These are phyloP conservation scores for Pyrenophora teres DNA, from an alignment of 2,329 filamentous ascomycete genomes.

Conservation along the genomic window DNA sequence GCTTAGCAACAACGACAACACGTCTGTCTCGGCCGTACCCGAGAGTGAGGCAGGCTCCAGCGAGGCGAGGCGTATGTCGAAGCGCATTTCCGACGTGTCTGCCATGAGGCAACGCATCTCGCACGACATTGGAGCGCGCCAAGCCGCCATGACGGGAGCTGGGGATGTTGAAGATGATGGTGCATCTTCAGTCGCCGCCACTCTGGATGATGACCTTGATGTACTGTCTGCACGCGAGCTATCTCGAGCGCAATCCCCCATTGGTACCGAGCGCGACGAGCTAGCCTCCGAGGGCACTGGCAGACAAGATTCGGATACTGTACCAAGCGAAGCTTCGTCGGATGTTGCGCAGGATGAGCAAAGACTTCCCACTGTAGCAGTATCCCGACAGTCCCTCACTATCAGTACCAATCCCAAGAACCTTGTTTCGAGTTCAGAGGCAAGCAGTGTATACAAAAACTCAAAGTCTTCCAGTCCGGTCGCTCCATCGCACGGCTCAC, in stretches of 20 bases:
- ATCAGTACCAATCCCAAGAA: constrained; percentile 43
- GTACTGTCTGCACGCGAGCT: constrained; percentile 40
- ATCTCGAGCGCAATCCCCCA: constrained; percentile 34
- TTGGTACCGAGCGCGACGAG: constrained; percentile 19
- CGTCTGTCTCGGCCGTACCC: constrained; percentile 63
- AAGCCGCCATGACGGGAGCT: constrained; percentile 45
- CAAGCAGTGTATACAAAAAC: constrained; percentile 23
- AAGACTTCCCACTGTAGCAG: background rate
- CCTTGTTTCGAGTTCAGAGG: constrained; percentile 20
- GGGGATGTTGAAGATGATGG: constrained; percentile 47
- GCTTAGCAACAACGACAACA: constrained; percentile 51
- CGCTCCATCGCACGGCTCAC: constrained; percentile 27
- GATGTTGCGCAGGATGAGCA: too few relatives aligned
- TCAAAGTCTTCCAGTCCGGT: constrained; percentile 51
- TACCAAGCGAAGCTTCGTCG: background rate
- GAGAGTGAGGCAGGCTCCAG: constrained; percentile 25
- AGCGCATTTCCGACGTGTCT: constrained; percentile 39
- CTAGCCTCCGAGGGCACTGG: background rate
- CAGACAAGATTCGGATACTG: background rate
- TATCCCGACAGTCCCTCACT: constrained; percentile 23
- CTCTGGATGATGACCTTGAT: constrained; percentile 64
- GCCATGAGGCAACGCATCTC: constrained; percentile 37
- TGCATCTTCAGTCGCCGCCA: constrained; percentile 56
- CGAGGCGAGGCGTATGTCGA: constrained; percentile 40
- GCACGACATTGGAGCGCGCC: constrained; percentile 30